These are phyloP conservation scores for Fraxinus floribunda DNA, from an alignment of 305 asterid species.

Conservation along the genomic window DNA sequence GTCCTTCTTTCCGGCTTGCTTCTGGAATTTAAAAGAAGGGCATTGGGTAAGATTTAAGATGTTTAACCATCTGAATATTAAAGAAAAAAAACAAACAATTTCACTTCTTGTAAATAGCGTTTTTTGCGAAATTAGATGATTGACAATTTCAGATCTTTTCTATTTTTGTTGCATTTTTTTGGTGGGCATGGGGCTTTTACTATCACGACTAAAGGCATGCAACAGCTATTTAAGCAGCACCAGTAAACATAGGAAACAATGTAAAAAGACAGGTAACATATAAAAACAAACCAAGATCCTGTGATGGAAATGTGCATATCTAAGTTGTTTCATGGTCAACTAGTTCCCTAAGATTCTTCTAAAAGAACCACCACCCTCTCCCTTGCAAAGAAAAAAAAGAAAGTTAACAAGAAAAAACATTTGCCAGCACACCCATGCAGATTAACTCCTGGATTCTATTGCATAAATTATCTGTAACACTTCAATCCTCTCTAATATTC, in stretches of 20 bases:
- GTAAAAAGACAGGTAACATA: neutral
- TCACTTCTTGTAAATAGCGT: constrained; percentile 14
- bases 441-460: neutral
- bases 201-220: neutral
- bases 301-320: constrained; percentile 1
- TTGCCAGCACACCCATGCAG: neutral
- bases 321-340: neutral
- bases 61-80: neutral
- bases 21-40: constrained; percentile 53
- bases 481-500: neutral
- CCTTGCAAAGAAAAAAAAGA: neutral
- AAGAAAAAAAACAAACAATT: neutral
- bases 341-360: neutral
- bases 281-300: constrained; percentile 1
- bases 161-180: neutral
- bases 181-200: neutral
- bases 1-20: constrained; percentile 72
- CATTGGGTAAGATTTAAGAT: constrained; percentile 2
- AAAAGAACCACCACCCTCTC: neutral
- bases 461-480: neutral
- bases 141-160: neutral
- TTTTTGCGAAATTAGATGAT: neutral
- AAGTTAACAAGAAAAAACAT: neutral
- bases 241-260: neutral
- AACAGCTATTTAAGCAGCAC: neutral